Evolutionary conservation across 176 grass and related monocot species (phyloP), one percentile per base, ranked within the genome.

Genomic region (Phyllostachys edulis): DNA sequence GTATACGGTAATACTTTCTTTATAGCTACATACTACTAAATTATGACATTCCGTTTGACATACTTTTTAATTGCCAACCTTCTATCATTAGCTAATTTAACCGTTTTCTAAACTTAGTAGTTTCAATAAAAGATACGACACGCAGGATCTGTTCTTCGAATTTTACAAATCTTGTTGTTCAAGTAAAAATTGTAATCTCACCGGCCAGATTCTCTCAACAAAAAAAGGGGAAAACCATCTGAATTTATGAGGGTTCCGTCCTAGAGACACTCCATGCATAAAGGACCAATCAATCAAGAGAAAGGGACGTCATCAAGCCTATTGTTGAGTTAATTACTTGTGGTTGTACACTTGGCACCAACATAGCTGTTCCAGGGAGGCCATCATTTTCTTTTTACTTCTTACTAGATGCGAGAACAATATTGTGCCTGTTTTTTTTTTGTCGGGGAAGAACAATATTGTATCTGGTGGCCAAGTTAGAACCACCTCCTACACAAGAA

Each of bases 131-230:
- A 73, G 3, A 32, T 4, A 23, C 62, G 2, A 18, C 23, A n/a
- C 1, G 36, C 10, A 62, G 6, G 54, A 86, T 80, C 16, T 56
- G 45, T 7, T 54, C n/a, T 4, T 14, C 42, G 5, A 71, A 47
- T 47, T 47, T 71, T 47, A 45, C 46, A 84, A 54, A 63, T 80
- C 57, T 86, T 86, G 32, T 52, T 73, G 6, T 67, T 73, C 68
- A 73, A 80, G 77, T 73, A 80, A 66, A 21, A 11, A 14, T 64
- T 41, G 34, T n/a, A 52, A 50, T 39, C 69, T 80, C 21, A 37
- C 45, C 16, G 38, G 32, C 15, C 2, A 6, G 18, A 63, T 52
- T 72, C 40, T 32, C 55, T 32, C 85, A 21, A 42, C 5, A 14
- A 85, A 45, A 50, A 18, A 63, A n/a, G n/a, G 32, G 32, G 32